A percentile compares a stretch with the other conserved stretches of the same genome.
These are phyloP conservation scores for Alloteropsis angusta DNA, from an alignment of 202 grass and related monocot genomes.

Conservation along the genomic window DNA sequence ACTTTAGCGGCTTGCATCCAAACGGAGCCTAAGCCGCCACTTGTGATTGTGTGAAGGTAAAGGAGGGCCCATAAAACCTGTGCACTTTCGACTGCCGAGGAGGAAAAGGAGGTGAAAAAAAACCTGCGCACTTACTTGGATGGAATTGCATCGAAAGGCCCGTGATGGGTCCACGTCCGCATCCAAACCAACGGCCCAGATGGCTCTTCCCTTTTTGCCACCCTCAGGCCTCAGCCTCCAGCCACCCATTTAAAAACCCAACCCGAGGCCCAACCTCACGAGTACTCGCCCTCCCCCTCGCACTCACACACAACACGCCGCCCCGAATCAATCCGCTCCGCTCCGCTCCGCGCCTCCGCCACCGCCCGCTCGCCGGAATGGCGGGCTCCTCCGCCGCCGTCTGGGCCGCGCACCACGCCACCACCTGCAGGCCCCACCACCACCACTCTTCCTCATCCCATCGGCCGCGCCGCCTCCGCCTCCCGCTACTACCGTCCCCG, in stretches of 20 bases:
- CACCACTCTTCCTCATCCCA: background rate
- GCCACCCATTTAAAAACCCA: background rate
- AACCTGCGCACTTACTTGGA: too few relatives aligned
- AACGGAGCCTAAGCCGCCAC: too few relatives aligned
- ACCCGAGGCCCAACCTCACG: too few relatives aligned
- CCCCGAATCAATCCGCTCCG: background rate
- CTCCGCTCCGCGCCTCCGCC: too few relatives aligned
- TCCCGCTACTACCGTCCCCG: too few relatives aligned
- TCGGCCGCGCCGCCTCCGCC: background rate
- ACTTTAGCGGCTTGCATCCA: too few relatives aligned
- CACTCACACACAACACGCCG: too few relatives aligned
- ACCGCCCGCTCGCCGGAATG: constrained; percentile 5
- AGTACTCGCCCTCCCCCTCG: too few relatives aligned
- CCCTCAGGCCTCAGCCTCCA: background rate
- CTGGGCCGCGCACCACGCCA: constrained; percentile 17
- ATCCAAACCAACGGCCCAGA: background rate
- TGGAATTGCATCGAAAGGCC: background rate
- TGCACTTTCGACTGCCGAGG: background rate
- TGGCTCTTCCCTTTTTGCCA: background rate
- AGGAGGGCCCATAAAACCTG: too few relatives aligned
- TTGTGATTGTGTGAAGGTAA: too few relatives aligned
- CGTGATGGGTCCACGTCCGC: background rate
- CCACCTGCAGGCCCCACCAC: background rate
- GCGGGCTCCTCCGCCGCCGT: constrained; percentile 29
- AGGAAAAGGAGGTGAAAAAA: too few relatives aligned